A percentile compares a stretch with the other conserved stretches of the same genome.
Conservation (phyloP, 495 filamentous ascomycete species). For the Trichoderma asperelloides region DNA sequence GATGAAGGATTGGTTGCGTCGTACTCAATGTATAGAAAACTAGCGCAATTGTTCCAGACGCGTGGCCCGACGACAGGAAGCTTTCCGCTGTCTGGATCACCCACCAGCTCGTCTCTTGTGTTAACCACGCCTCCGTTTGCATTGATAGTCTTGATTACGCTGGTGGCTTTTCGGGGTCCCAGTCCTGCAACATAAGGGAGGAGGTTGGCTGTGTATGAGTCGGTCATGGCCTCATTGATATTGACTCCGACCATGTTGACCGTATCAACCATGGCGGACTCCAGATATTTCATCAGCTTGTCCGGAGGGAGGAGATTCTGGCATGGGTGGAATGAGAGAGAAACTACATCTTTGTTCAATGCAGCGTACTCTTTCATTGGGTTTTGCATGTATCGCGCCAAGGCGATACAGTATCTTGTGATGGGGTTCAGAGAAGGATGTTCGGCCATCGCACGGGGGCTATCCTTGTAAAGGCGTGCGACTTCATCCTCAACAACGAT, state of each 20-base stretch:
- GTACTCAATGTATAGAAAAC: conserved; percentile 84
- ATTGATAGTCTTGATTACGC: conserved; percentile 83
- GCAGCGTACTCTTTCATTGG: conserved; percentile 94
- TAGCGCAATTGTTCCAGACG: conserved; percentile 93
- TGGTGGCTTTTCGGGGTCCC: conserved; percentile 82
- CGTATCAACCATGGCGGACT: conserved; percentile 94
- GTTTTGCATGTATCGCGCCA: conserved; percentile 86
- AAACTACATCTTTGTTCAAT: conserved; percentile 76
- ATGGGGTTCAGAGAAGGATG: conserved; percentile 69
- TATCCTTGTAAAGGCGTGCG: conserved; percentile 86
- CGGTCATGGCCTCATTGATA: conserved; percentile 78
- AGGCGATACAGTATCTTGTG: conserved; percentile 76
- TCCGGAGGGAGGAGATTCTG: conserved; percentile 83
- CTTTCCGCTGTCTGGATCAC: conserved; percentile 67
- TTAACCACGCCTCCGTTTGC: conserved; percentile 73
- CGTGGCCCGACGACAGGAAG: conserved; percentile 74
- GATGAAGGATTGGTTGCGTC: conserved; percentile 67
- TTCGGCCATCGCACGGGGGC: conserved; percentile 67
- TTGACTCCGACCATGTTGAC: conserved; percentile 94
- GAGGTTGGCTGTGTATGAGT: conserved; percentile 72
- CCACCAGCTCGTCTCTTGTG: conserved; percentile 76
- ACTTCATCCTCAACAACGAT: conserved; percentile 94
- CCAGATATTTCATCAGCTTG: conserved; percentile 72
- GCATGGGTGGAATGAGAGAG: conserved; percentile 77
- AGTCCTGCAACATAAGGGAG: conserved; percentile 88